Conservation (phyloP, 768 basidiomycete genomes). For the Chlorophyllum brunneum region DNA sequence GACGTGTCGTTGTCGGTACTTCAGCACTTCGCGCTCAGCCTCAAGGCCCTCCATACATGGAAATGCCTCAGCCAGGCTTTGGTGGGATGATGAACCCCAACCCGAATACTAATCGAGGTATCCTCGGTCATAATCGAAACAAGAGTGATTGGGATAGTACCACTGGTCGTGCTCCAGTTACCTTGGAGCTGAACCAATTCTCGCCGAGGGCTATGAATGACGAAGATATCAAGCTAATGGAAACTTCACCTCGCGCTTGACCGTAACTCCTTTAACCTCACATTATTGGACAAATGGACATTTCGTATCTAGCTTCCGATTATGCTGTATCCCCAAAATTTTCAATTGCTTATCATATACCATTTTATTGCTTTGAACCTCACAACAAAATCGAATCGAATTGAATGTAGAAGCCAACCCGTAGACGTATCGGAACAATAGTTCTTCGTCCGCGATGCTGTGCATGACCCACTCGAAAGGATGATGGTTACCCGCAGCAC, state of each 20-base stretch:
- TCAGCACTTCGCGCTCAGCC: not conserved
- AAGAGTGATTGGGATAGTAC: not conserved
- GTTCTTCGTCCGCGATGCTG: too few species aligned
- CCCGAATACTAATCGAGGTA: not conserved
- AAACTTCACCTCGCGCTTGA: not conserved
- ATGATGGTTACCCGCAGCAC: too few species aligned
- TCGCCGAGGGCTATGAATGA: not conserved
- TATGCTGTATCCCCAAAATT: too few species aligned
- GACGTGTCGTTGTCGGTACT: constrained; percentile 5
- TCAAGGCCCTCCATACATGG: not conserved
- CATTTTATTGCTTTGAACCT: too few species aligned
- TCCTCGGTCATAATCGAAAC: not conserved
- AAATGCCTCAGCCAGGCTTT: not conserved
- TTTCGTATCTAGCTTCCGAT: too few species aligned
- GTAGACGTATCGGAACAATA: too few species aligned
- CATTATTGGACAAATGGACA: too few species aligned
- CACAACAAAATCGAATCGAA: too few species aligned
- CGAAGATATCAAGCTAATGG: constrained; percentile 8
- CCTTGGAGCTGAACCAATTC: not conserved
- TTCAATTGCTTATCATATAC: too few species aligned
- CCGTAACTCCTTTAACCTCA: not conserved
- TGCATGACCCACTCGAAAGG: too few species aligned
- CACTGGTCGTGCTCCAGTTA: not conserved
- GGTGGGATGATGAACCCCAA: not conserved
- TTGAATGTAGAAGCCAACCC: too few species aligned